Evolutionary conservation across 2,329 filamentous ascomycete species (phyloP), one percentile per base, ranked within the genome.

Genomic region (Nakataea oryzae): DNA sequence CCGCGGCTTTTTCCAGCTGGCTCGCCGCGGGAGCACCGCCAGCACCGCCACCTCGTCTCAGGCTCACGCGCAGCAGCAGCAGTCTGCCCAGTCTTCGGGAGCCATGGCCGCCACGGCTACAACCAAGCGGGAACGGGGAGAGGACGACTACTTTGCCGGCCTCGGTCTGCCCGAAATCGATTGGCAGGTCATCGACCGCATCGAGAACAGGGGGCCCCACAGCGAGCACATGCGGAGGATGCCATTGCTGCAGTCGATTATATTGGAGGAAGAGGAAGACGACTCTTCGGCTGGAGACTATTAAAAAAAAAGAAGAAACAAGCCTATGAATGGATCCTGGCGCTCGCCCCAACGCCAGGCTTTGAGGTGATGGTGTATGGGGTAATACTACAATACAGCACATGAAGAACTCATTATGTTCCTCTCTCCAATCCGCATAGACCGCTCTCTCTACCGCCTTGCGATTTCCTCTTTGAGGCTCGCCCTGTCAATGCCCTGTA

Each of bases 161-260:
- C 34, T 30, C n/a, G 54, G 54, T 28, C 54, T 54, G 28, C 54
- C 59, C 30, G 60, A 61, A n/a, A 61, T 61, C 24, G 60, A 61
- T 54, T 61, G 60, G 60, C 60, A 61, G 24, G 55, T 61, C 54
- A 61, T 61, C 54, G 60, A 61, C 29, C 54, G 60, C 41, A 61
- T 61, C 60, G 55, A 55, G 26, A 57, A 27, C 26, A 24, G 54
- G 6, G 58, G 58, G 17, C 30, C 55, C 30, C 26, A 47, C 60
- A 61, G 60, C 60, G 60, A 61, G 55, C 60, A 61, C 60, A 41
- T 41, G 32, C 54, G 54, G 27, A 61, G 32, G 54, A 61, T 61
- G 60, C 60, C 60, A 27, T 41, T 61, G 29, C 60, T 61, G 28
- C 60, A 61, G 54, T 61, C 60, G 13, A 61, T 61, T 34, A 61